Percentiles rank a stretch among this genome's conserved stretches.
These are phyloP conservation scores for Yamadazyma triangularis DNA, from an alignment of 1,139 yeast species.

Conservation along the genomic window DNA sequence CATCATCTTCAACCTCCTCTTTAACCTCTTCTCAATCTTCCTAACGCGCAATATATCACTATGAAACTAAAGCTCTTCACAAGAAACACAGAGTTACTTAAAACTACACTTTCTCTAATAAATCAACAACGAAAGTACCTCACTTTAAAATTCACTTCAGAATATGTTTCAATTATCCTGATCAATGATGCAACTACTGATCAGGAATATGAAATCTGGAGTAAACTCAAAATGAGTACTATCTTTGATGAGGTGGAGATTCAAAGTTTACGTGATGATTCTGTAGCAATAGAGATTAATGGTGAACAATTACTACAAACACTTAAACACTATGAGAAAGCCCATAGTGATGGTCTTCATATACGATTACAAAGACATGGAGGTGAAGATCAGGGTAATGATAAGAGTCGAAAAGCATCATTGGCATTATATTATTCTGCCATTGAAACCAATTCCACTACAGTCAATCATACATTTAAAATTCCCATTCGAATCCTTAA, in stretches of 20 bases:
- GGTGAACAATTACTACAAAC: constrained; percentile 53
- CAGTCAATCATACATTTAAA: constrained; percentile 54
- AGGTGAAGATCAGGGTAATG: constrained; percentile 16
- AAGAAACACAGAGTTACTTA: constrained; percentile 24
- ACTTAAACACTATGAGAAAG: constrained; percentile 47
- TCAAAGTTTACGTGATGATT: constrained; percentile 40
- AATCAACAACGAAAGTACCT: constrained; percentile 27
- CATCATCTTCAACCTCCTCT: no score
- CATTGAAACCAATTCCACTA: constrained; percentile 24
- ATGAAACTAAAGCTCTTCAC: constrained; percentile 33
- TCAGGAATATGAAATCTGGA: constrained; percentile 61
- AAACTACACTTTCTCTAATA: constrained; percentile 26
- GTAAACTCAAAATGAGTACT: constrained; percentile 40
- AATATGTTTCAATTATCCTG: constrained; percentile 46
- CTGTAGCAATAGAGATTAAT: constrained; percentile 52
- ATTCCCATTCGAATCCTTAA: constrained; percentile 54
- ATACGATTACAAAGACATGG: constrained; percentile 50
- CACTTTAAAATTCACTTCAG: constrained; percentile 44
- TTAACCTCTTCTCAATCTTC: background rate
- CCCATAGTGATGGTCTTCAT: constrained; percentile 47
- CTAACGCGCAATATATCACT: background rate
- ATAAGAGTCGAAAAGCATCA: constrained; percentile 42
- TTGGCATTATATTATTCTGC: constrained; percentile 48
- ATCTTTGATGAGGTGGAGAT: constrained; percentile 50
- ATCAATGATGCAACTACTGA: constrained; percentile 32